Evolutionary conservation across 1,139 yeast species (phyloP), one percentile per base, ranked within the genome.

Genomic region (Kodamaea alishanica): DNA sequence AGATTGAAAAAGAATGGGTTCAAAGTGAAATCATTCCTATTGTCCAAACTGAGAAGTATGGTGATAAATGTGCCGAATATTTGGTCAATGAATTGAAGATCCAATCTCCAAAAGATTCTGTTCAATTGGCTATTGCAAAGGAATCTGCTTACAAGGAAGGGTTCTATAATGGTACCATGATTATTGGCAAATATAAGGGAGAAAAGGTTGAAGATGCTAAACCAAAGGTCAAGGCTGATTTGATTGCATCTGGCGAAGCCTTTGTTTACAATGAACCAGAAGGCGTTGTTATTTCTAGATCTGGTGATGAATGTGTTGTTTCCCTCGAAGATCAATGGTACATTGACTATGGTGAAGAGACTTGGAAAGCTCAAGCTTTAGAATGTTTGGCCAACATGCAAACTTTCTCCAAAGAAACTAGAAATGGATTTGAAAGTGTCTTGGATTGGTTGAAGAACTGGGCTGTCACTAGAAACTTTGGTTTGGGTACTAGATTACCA

Each of bases 261-360:
- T 88, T 92, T 55, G 84, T 82, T 36, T 92, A 92, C 73, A 83
- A 83, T 53, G 99, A 92, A 71, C 98, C 99, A 34, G 99, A 92
- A 67, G 79, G 84, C 33, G 70, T 74, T 41, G 96, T 92, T 38
- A 75, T 88, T 39, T 90, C 97, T 20, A 84, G 99, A 71, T 86
- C 96, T 34, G 97, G 97, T 52, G 99, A 92, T 61, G 92, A 84
- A 43, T 92, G 98, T 76, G 81, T 92, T 55, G 98, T 92, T 38
- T 89, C 97, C 10, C 78, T 94, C 43, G 97, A 94, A 69, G 98
- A 94, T 67, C 99, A 94, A 73, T 94, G 98, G 98, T 94, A 81
- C 65, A 77, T 88, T 56, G 97, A 94, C 63, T 94, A 94, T 58
- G 98, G 98, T 75, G 99, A 94, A 77, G 89, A 81, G 51, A 54